Evolutionary conservation across 2,329 filamentous ascomycete species (phyloP), one percentile per base, ranked within the genome.

Genomic region (Aspergillus novofumigatus): DNA sequence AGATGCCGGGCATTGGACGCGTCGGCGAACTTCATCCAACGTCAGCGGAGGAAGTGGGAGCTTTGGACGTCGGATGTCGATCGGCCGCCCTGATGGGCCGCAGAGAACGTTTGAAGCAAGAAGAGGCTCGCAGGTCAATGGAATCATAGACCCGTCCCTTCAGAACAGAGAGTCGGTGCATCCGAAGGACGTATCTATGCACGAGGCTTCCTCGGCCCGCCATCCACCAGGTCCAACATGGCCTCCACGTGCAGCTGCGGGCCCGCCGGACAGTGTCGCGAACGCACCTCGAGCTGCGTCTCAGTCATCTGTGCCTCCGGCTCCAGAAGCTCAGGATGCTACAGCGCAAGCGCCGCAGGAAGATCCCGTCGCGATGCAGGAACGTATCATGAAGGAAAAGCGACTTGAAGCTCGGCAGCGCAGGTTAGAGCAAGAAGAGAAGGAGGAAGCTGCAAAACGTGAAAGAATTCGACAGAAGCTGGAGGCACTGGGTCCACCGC

Each of bases 11-110:
- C 80, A 85, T 2, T 92, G 90, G 79, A 83, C 82, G 41, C 86
- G 92, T 62, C 86, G 92, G 59, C 87, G 93, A 61, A 89, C 89
- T 57, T 97, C 93, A 17, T 97, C 93, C 2, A 95, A 92, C 68
- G 88, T 96, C 44, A 97, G 92, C 71, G 92, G 91, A 55, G 90
- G 89, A 58, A 96, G 91, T 71, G 88, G 88, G 59, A 81, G 84
- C 41, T 84, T 86, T 62, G 81, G 82, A 64, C 83, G 88, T 64
- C 85, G 88, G 35, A 81, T 83, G 77, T 86, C 84, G 1, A 77
- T 82, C 62, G 77, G 78, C 60, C 78, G 78, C 60, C 72, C 75
- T 56, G 78, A 78, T 53, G 72, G 76, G 35, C 66, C 72, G 8
- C 65, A 71, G n/a, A 71, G 74, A 52, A 65, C 68, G 11, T 66